Evolutionary conservation across 257 asterid species (phyloP).

Genomic region (Salvia rosmarinus): DNA sequence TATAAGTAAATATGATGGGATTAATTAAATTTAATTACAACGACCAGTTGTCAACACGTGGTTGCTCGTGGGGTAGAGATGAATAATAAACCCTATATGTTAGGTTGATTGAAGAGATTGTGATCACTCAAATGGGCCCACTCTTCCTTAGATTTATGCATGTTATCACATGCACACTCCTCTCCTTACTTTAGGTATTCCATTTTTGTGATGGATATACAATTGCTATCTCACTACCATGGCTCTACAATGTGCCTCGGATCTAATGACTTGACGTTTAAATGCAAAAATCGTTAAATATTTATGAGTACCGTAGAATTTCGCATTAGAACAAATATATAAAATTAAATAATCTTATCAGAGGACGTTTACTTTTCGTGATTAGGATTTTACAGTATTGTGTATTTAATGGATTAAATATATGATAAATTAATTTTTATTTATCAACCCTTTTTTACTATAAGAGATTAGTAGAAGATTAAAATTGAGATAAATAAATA

Average conservation of each 20-base stretch:
- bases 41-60: conserved; percentile 47
- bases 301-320: no score
- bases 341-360: no score
- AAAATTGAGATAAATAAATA: no score
- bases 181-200: conserved; percentile 26
- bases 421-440: no score
- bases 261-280: conserved; percentile 1
- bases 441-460: no score
- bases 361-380: no score
- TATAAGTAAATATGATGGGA: conserved; percentile 19
- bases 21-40: not conserved
- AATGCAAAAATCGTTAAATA: no score
- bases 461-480: no score
- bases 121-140: conserved; percentile 36
- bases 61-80: conserved; percentile 37
- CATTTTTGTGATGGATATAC: conserved; percentile 32
- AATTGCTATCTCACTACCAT: not conserved
- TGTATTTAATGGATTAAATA: no score
- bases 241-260: conserved; percentile 17
- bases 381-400: no score
- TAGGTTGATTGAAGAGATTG: conserved; percentile 23
- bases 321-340: not conserved
- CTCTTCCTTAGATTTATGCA: conserved; percentile 37
- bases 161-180: conserved; percentile 48
- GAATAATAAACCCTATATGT: not conserved